phyloP scores from a whole-genome alignment of 768 basidiomycete genomes.

The Lentinula detonsa region DNA sequence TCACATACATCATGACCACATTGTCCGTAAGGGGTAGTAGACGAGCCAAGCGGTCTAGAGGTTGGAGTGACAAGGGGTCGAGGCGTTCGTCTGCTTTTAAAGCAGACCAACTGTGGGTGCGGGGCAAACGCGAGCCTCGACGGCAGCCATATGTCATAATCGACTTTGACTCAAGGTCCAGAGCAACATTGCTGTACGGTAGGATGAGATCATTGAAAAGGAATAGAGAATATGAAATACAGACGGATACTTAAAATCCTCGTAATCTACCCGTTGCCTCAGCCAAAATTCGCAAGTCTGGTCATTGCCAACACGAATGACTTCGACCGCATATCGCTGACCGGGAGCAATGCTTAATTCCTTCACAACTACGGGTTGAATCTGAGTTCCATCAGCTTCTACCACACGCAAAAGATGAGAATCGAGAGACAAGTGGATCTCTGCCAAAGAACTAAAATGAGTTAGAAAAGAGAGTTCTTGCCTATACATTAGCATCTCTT shows the following conservation, averaged over 20 bases:
- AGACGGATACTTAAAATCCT: slow-evolving; percentile 6
- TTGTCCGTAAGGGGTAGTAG: slow-evolving; percentile 2
- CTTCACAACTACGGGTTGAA: slow-evolving; percentile 4
- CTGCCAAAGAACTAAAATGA: background rate
- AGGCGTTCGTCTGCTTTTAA: background rate
- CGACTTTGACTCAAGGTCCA: slow-evolving; percentile 7
- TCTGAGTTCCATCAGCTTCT: slow-evolving; percentile 7
- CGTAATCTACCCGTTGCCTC: background rate
- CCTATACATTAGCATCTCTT: background rate
- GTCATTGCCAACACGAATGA: background rate
- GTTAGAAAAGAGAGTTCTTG: too few relatives aligned
- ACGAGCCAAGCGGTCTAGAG: background rate
- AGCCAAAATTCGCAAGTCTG: background rate
- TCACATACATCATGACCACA: slow-evolving; percentile 5
- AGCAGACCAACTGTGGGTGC: background rate
- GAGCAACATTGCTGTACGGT: background rate
- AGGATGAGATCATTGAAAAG: background rate
- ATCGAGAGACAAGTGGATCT: slow-evolving; percentile 7
- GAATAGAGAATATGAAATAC: background rate
- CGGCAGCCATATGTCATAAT: background rate
- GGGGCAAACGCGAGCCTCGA: background rate
- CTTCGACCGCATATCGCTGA: slow-evolving; percentile 5
- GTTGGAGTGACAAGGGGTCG: background rate
- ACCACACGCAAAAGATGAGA: slow-evolving; percentile 4
- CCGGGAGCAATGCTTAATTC: slow-evolving; percentile 5